These are phyloP conservation scores for Entophlyctis luteolus DNA, from an alignment of 192 early-diverging fungal species.

Conservation along the genomic window DNA sequence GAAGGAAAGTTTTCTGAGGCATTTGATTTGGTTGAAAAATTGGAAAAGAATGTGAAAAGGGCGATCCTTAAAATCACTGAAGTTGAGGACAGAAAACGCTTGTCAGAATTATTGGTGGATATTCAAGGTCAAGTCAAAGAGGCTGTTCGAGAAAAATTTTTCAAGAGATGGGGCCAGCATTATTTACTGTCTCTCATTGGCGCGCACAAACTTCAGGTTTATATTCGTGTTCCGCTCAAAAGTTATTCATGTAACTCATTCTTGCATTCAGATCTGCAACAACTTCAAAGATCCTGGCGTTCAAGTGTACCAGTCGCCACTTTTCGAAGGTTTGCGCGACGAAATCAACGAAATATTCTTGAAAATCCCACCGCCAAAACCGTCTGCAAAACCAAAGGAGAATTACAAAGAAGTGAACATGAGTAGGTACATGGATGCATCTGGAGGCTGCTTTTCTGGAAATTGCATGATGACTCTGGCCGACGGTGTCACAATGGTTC, in stretches of 20 bases:
- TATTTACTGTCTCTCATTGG: slow-evolving; percentile 25
- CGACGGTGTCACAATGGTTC: neutral
- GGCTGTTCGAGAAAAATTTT: slow-evolving; percentile 16
- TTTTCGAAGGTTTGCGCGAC: slow-evolving; percentile 16
- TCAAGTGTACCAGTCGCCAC: slow-evolving; percentile 24
- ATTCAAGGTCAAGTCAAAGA: slow-evolving; percentile 24
- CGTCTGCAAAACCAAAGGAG: too few species aligned
- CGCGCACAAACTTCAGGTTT: slow-evolving; percentile 28
- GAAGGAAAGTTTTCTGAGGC: neutral
- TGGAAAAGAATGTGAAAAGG: neutral
- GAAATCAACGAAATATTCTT: slow-evolving; percentile 33
- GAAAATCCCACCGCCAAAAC: slow-evolving; percentile 27
- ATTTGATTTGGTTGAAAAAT: neutral
- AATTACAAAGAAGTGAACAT: too few species aligned
- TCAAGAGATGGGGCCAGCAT: slow-evolving; percentile 34
- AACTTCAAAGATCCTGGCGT: slow-evolving; percentile 45
- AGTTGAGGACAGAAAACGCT: neutral
- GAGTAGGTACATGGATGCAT: slow-evolving; percentile 1
- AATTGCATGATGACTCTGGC: slow-evolving; percentile 9
- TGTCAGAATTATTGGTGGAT: slow-evolving; percentile 25
- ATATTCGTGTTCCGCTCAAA: too few species aligned
- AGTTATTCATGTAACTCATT: too few species aligned
- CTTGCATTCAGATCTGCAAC: slow-evolving; percentile 34
- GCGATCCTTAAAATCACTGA: neutral
- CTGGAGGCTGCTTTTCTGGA: slow-evolving; percentile 25